Evolutionary conservation across 495 filamentous ascomycete genomes (phyloP), one percentile per base, ranked within the genome.

Genomic region (Tuber calosporum): DNA sequence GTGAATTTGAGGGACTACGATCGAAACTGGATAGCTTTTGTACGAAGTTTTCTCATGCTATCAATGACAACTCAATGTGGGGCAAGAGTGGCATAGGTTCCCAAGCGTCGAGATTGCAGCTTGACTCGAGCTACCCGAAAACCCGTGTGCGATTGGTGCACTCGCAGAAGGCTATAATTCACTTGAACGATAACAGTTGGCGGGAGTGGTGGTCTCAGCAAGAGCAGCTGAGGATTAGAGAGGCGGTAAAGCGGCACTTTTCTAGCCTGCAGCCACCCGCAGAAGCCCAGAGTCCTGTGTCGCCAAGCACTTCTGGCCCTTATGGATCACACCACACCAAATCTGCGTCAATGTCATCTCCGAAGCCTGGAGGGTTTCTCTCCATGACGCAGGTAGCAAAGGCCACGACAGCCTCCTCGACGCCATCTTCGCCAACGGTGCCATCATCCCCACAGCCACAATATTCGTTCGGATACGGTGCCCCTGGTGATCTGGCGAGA

Each of bases 151-250:
- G 67, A 66, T 45, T 80, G 36, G 82, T 86, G 13, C 84, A 89
- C 77, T 81, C 88, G 19, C 84, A 85, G 30, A 86, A 85, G 69
- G 84, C 87, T 58, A 84, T 84, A 66, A 87, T 87, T 42, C 79
- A 81, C 11, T 83, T 90, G 7, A 86, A 88, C 69, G 86, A 89
- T 37, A 82, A 84, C 11, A 84, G 86, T 9, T 92, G 90, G 90
- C 83, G 83, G 26, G 87, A 91, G 68, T 92, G 90, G 90, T 92
- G 87, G 84, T 87, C 88, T 42, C 87, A 90, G 73, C 90, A 92
- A 76, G 90, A 92, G 78, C 87, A 87, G 73, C 81, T 85, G n/a
- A 86, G 90, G 37, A 87, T 92, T 74, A 86, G 89, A 72, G 86
- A 87, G 40, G 83, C 87, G 0, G 86, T 92, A 43, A 85, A 84